These are phyloP conservation scores for Gnetum montanum DNA, from an alignment of 75 land plant species.

Conservation along the genomic window DNA sequence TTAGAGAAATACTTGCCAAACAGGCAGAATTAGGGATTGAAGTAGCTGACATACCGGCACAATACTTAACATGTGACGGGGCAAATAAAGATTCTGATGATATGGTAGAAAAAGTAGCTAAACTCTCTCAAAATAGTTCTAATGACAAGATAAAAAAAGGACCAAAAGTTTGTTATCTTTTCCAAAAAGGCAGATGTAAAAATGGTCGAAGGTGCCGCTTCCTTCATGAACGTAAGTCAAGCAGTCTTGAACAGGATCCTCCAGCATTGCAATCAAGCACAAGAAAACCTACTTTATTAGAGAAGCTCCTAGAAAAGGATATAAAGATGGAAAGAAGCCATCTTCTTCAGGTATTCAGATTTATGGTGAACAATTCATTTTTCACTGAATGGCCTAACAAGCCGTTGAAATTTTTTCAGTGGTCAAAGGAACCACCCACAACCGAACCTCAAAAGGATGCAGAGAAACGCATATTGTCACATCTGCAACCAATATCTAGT, in stretches of 20 bases:
- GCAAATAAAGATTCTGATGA: not conserved
- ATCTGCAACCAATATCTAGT: not conserved
- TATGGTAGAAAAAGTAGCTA: not conserved
- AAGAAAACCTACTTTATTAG: conserved; percentile 52
- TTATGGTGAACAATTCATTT: conserved; percentile 77
- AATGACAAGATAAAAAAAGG: not conserved
- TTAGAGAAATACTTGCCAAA: conserved; percentile 68
- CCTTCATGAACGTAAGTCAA: conserved; percentile 14
- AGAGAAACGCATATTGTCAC: not conserved
- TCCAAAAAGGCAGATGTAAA: conserved; percentile 12
- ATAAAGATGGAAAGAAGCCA: conserved; percentile 60
- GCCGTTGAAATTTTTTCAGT: conserved; percentile 32
- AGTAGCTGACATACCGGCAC: conserved; percentile 81
- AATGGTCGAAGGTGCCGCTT: conserved; percentile 16
- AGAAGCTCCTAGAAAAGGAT: conserved; percentile 64
- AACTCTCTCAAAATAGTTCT: not conserved
- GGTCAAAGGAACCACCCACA: conserved; percentile 1
- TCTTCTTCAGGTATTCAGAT: conserved; percentile 76
- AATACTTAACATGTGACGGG: conserved; percentile 31
- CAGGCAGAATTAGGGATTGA: conserved; percentile 80
- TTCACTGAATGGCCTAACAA: conserved; percentile 47
- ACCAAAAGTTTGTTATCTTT: conserved; percentile 21
- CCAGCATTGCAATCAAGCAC: not conserved
- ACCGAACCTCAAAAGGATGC: not conserved
- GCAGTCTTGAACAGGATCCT: conserved; percentile 1